These are phyloP conservation scores for Saccharomycopsis fodiens DNA, from an alignment of 805 yeast species.

Conservation along the genomic window DNA sequence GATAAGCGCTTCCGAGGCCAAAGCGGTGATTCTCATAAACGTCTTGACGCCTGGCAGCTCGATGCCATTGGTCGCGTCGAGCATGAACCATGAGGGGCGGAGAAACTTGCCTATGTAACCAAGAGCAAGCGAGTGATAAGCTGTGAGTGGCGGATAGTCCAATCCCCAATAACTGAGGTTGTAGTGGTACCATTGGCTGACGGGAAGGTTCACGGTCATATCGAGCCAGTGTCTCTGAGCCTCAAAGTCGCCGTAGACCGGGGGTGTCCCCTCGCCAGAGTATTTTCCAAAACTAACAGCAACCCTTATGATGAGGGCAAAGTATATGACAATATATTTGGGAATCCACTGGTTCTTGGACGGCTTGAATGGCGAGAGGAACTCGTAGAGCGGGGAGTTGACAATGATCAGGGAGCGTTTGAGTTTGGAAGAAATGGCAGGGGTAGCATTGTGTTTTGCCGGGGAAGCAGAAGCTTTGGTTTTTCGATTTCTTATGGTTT, in stretches of 20 bases:
- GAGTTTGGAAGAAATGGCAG: too few relatives aligned
- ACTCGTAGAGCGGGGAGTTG: slow-evolving; percentile 64
- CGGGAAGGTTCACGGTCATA: slow-evolving; percentile 68
- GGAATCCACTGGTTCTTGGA: slow-evolving; percentile 91
- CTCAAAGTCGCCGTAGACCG: slow-evolving; percentile 92
- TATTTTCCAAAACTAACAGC: slow-evolving; percentile 87
- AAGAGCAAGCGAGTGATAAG: slow-evolving; percentile 77
- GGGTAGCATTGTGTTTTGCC: too few relatives aligned
- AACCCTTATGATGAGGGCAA: slow-evolving; percentile 68
- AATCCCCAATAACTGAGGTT: slow-evolving; percentile 93
- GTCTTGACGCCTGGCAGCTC: slow-evolving; percentile 65
- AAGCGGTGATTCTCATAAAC: slow-evolving; percentile 76
- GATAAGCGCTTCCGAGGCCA: slow-evolving; percentile 63
- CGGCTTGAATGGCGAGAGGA: slow-evolving; percentile 68
- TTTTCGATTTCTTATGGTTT: too few relatives aligned
- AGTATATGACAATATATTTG: slow-evolving; percentile 61
- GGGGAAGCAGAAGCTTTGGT: too few relatives aligned
- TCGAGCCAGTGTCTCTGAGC: slow-evolving; percentile 99
- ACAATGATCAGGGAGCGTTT: slow-evolving; percentile 16
- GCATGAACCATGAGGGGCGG: slow-evolving; percentile 66
- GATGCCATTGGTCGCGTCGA: slow-evolving; percentile 66
- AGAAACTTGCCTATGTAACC: slow-evolving; percentile 65
- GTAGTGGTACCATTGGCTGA: slow-evolving; percentile 77
- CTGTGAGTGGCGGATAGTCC: slow-evolving; percentile 96
- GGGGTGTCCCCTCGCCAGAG: slow-evolving; percentile 65